Evolutionary conservation across 345 rosid species (phyloP), one percentile per base, ranked within the genome.

Genomic region (Zanthoxylum bungeanum): DNA sequence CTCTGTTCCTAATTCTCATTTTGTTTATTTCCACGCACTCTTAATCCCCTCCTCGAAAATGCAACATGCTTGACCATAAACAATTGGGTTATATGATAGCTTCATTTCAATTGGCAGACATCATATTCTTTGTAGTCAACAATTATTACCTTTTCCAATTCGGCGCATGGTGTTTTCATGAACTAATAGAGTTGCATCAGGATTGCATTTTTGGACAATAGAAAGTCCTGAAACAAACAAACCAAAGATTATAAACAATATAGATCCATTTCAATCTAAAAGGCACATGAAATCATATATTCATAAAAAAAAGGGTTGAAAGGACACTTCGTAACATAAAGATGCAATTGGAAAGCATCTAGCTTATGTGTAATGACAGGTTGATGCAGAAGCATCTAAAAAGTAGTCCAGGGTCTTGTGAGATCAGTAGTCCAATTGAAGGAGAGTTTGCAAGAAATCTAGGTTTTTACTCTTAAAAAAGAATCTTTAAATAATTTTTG

Each of bases 141-240:
- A 22, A 57, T 42, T 28, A 69, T 66, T 51, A 89, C 95, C 90
- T 87, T 81, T 84, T 60, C 86, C 78, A 78, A 91, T 76, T 64
- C 86, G 94, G 47, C 79, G 66, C 85, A 80, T 85, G 64, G 98
- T 90, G 6, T 90, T 90, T 79, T 84, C 86, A 71, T 93, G 94
- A 37, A 91, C 94, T 57, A 93, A 71, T 33, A 91, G 80, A 24
- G 57, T 77, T 70, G 94, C 93, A 76, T 90, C 84, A 62, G 85
- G 85, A 62, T 88, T 91, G 85, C 81, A 83, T 58, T 86, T 88
- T 82, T 87, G 90, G 83, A 93, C 56, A n/a, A 86, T 67, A 27
- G 96, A 93, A 80, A 93, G 96, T 78, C 98, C 97, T 91, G 87
- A 77, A 76, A 73, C 74, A 76, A 44, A 56, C 50, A 64, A 46